A percentile compares a stretch with the other conserved stretches of the same genome.
phyloP scores from a whole-genome alignment of 176 grass and related monocot genomes.

The Dendrocalamus sinicus region DNA sequence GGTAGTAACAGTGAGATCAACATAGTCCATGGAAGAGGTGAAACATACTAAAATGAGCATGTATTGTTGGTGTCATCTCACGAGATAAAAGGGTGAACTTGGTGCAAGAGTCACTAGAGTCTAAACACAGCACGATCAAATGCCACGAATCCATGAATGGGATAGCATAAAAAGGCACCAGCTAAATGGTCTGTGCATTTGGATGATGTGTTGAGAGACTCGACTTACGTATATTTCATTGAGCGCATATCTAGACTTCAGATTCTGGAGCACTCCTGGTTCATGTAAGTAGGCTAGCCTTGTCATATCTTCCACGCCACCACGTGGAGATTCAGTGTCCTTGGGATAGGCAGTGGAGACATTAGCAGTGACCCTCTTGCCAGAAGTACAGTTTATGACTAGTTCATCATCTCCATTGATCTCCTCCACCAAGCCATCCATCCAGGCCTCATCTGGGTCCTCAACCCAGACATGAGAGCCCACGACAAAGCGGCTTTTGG shows the following conservation, averaged over 20 bases:
- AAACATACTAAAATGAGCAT: neutral
- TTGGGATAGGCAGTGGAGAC: slow-evolving; percentile 60
- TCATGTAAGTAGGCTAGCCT: slow-evolving; percentile 89
- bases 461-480: slow-evolving; percentile 92
- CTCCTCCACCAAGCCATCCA: slow-evolving; percentile 76
- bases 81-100: neutral
- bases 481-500: slow-evolving; percentile 61
- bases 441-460: slow-evolving; percentile 87
- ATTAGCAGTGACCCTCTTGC: slow-evolving; percentile 67
- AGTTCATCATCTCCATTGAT: slow-evolving; percentile 63
- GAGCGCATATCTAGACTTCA: slow-evolving; percentile 74
- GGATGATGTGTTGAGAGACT: neutral
- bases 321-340: slow-evolving; percentile 78
- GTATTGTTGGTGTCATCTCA: neutral
- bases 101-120: slow-evolving; percentile 18
- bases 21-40: neutral
- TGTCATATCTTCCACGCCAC: slow-evolving; percentile 96
- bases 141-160: neutral
- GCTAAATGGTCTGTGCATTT: neutral
- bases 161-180: neutral
- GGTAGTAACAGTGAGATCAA: neutral
- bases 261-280: slow-evolving; percentile 88
- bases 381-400: slow-evolving; percentile 66
- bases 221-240: slow-evolving; percentile 96
- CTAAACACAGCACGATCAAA: neutral